Evolutionary conservation across 768 basidiomycete genomes (phyloP), one percentile per base, ranked within the genome.

Genomic region (Galerina sulciceps): DNA sequence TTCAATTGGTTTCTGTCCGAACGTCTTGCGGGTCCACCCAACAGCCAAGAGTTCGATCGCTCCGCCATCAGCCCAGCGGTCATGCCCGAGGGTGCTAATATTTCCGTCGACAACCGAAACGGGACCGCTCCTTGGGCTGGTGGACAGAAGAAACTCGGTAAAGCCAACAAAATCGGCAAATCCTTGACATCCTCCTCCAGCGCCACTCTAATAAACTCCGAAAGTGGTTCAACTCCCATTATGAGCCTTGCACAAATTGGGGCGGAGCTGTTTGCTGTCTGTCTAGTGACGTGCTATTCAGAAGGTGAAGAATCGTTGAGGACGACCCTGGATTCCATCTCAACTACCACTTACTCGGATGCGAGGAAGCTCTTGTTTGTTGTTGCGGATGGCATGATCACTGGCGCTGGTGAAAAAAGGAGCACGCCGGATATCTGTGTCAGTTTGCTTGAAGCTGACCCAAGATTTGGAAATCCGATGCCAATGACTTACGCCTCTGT

Each of bases 401-500:
- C 96, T 0, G 97, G 97, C 35, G 90, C 90, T 4, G 97, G 97
- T 36, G 97, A 99, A 80, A 96, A 95, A 76, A 81, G 79, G 66
- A 95, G 93, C 61, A 99, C 97, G 6, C 97, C 97, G 6, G 97
- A 99, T 72, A 95, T 94, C 45, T 99, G 96, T 69, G 96, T 99
- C 41, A 81, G 87, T 40, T 71, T 99, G 55, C 73, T 99, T 48
- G 95, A 99, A 65, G 91, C 92, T 3, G 97, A 99, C 73, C 90
- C 93, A 22, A 83, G 97, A 13, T 99, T 99, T 68, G 97, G 96
- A 22, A 94, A 97, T 67, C 97, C 97, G 2, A 86, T 86, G 44
- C 94, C 96, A 4, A 96, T 99, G 96, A 88, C 83, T 61, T 99
- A 98, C 69, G 75, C 83, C 55, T 92, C 97, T 2, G 94, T 99